Evolutionary conservation across 2,329 filamentous ascomycete species (phyloP).

Genomic region (Leptographium galeiforme): DNA sequence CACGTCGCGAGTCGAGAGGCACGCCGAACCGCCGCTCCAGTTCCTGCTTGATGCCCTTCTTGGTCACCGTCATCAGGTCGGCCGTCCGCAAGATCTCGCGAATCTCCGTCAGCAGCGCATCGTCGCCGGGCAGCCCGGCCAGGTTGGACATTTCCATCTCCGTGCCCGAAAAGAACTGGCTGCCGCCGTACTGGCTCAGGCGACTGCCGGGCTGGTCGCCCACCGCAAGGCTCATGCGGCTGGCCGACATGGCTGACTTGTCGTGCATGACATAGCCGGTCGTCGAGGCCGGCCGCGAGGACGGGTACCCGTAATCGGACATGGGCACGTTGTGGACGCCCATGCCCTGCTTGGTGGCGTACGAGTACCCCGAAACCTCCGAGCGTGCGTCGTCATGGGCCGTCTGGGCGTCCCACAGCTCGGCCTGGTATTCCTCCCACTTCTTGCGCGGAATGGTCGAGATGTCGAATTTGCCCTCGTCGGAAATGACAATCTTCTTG

Average conservation of each 20-base stretch:
- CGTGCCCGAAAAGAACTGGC: slow-evolving; percentile 39
- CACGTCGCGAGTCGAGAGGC: slow-evolving; percentile 71
- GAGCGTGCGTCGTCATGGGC: slow-evolving; percentile 70
- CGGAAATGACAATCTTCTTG: slow-evolving; percentile 81
- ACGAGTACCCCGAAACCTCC: slow-evolving; percentile 86
- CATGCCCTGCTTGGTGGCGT: slow-evolving; percentile 66
- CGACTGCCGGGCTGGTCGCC: slow-evolving; percentile 49
- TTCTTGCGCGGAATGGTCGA: slow-evolving; percentile 88
- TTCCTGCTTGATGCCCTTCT: slow-evolving; percentile 94
- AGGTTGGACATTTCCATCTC: slow-evolving; percentile 65
- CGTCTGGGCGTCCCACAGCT: slow-evolving; percentile 91
- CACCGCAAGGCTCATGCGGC: slow-evolving; percentile 66
- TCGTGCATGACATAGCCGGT: slow-evolving; percentile 34
- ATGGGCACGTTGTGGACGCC: slow-evolving; percentile 32
- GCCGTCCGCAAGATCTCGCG: slow-evolving; percentile 82
- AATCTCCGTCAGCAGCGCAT: slow-evolving; percentile 84
- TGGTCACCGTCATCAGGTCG: slow-evolving; percentile 94
- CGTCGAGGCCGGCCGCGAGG: slow-evolving; percentile 42
- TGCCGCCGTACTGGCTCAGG: slow-evolving; percentile 47
- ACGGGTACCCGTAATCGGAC: slow-evolving; percentile 57
- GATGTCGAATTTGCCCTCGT: slow-evolving; percentile 97
- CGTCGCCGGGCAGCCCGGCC: slow-evolving; percentile 68
- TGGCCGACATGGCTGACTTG: slow-evolving; percentile 29
- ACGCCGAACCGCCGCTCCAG: slow-evolving; percentile 83
- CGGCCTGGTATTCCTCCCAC: slow-evolving; percentile 98